Conservation (phyloP, 306 rosid species). For the Geum urbanum region DNA sequence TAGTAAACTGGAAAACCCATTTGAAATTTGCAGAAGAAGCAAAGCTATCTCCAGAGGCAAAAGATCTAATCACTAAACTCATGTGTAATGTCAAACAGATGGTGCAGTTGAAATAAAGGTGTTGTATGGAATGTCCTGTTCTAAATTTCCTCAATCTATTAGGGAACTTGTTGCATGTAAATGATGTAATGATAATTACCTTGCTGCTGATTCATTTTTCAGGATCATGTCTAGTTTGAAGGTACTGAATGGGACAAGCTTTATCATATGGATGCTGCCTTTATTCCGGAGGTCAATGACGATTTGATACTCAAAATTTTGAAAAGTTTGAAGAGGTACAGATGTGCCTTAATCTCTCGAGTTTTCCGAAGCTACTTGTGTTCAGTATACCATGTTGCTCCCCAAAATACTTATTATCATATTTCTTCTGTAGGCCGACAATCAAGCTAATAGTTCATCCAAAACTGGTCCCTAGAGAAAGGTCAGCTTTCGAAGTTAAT, state of each 20-base stretch:
- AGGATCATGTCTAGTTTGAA: conserved; percentile 71
- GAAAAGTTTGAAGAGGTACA: conserved; percentile 72
- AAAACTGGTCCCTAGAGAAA: conserved; percentile 90
- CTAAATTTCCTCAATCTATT: conserved; percentile 40
- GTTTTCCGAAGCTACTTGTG: conserved; percentile 19
- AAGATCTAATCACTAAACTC: conserved; percentile 71
- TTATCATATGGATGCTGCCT: conserved; percentile 93
- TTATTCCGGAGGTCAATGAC: conserved; percentile 89
- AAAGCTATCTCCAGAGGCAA: conserved; percentile 69
- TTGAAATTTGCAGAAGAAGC: conserved; percentile 92
- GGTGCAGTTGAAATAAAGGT: conserved; percentile 93
- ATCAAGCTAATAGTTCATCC: conserved; percentile 52
- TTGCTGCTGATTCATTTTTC: conserved; percentile 37
- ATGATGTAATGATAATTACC: conserved; percentile 33
- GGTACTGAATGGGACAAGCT: conserved; percentile 77
- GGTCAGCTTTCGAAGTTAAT: conserved; percentile 37
- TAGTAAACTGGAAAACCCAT: conserved; percentile 90
- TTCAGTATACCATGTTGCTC: conserved; percentile 20
- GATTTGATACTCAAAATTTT: conserved; percentile 42
- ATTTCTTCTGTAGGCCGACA: conserved; percentile 55
- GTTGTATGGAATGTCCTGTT: conserved; percentile 60
- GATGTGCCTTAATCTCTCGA: conserved; percentile 21
- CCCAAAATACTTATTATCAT: conserved; percentile 15
- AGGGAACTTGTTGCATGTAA: conserved; percentile 12
- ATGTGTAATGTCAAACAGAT: conserved; percentile 75